Percentiles rank a stretch among this genome's conserved stretches.
These are phyloP conservation scores for Abrus pulchellus DNA, from an alignment of 306 rosid species.

Conservation along the genomic window DNA sequence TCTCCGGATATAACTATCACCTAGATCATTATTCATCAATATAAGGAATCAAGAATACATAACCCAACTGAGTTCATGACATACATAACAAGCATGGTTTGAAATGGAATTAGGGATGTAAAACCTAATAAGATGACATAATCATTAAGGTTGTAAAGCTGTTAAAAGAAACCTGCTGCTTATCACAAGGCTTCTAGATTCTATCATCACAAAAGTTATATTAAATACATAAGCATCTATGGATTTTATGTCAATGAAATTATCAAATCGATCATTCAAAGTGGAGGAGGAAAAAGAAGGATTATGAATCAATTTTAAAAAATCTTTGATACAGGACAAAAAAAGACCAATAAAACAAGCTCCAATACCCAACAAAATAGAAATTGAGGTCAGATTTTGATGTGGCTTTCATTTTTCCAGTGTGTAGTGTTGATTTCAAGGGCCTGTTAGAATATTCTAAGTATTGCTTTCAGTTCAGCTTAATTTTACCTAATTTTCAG, in stretches of 20 bases:
- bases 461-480: conserved; percentile 22
- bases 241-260: conserved; percentile 34
- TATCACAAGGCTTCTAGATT: not conserved
- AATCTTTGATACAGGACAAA: not conserved
- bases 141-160: conserved; percentile 8
- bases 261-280: conserved; percentile 6
- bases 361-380: not conserved
- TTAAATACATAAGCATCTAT: conserved; percentile 14
- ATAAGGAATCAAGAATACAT: conserved; percentile 32
- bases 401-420: conserved; percentile 1
- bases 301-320: conserved; percentile 12
- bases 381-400: conserved; percentile 22
- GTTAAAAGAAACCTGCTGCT: conserved; percentile 34
- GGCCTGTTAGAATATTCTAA: not conserved
- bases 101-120: conserved; percentile 7
- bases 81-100: not conserved
- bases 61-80: conserved; percentile 19
- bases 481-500: conserved; percentile 21
- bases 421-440: not conserved
- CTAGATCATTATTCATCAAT: conserved; percentile 53
- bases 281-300: not conserved
- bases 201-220: conserved; percentile 11
- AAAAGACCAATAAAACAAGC: conserved; percentile 29
- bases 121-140: conserved; percentile 36
- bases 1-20: conserved; percentile 91